Base-by-base conservation (phyloP, 2,329 filamentous ascomycete genomes). In the Moelleriella libera region DNA sequence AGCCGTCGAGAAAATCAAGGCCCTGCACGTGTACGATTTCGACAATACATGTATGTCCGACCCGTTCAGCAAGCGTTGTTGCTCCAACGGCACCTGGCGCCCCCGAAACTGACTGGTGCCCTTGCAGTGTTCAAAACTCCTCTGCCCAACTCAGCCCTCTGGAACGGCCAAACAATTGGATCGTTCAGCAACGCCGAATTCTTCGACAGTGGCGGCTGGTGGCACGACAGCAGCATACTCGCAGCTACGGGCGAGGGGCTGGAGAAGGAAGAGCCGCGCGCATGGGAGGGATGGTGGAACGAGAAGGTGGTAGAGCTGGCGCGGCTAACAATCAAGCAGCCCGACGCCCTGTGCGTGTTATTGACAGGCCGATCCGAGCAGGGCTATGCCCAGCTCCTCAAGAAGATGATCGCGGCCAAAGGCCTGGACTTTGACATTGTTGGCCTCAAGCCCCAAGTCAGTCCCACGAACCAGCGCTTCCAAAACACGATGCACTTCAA, bases 271-370 rank as follows among this genome's bases (percentile, higher is more conserved):
- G 89, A 97, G 63, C 70, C 76, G 41, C 80, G 81, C 29, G 89
- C 78, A 8, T 98, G 90, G 90, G 71, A 85, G 49, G 88, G 88
- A 37, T 96, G 87, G 85, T 98, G 92, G 92, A 97, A 97, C 59
- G 90, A 97, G 60, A 80, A 84, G 56, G 82, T 98, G 50, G 82
- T 80, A 47, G 78, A 88, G 56, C 76, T 97, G 31, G 88, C 94
- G 41, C 74, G 76, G 57, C 70, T 96, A 48, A 89, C 83, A 61
- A 85, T 85, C 71, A 68, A 84, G 59, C 87, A 96, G 60, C 84
- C 87, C 52, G 88, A 94, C 60, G 85, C 85, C 0, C 69, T 97
- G 39, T 87, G 80, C 45, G 82, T 98, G 42, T 76, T 97, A 9
- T 72, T 98, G 52, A 98, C 92, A 1, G 92, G 92, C 30, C 80